Evolutionary conservation across 2,329 filamentous ascomycete species (phyloP).

Genomic region (Cladobotryum protrusum): DNA sequence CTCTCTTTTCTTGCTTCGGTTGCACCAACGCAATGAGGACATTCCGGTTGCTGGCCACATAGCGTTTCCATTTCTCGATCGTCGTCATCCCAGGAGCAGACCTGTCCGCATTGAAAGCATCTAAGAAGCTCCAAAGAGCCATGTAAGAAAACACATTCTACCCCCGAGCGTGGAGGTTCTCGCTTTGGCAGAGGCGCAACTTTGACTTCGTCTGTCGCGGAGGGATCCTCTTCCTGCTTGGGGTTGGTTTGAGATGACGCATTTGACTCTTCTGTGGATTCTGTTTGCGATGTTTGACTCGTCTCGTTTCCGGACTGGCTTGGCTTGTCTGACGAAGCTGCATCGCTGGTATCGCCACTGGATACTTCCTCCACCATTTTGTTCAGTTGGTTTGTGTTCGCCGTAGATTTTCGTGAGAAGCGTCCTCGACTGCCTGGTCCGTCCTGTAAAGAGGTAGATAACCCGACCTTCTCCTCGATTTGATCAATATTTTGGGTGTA

Average conservation of each 20-base stretch:
- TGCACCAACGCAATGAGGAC: conserved; percentile 57
- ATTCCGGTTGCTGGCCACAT: conserved; percentile 60
- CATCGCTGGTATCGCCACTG: conserved; percentile 13
- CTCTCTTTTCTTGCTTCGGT: conserved; percentile 56
- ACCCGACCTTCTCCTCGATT: conserved; percentile 63
- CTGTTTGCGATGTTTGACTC: conserved; percentile 4
- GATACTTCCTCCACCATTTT: conserved; percentile 33
- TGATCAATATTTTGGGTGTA: conserved; percentile 74
- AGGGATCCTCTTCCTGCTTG: conserved; percentile 15
- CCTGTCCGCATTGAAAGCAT: conserved; percentile 55
- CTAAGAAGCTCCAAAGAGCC: conserved; percentile 60
- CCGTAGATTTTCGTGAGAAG: conserved; percentile 47
- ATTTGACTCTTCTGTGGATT: neutral
- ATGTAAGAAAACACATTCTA: conserved; percentile 65
- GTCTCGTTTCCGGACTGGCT: conserved; percentile 10
- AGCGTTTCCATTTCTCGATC: conserved; percentile 51
- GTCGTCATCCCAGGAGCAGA: conserved; percentile 54
- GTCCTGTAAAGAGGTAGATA: conserved; percentile 54
- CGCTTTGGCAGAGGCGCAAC: conserved; percentile 14
- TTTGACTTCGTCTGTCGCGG: conserved; percentile 16
- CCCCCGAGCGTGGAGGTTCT: conserved; percentile 35
- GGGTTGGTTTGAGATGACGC: neutral
- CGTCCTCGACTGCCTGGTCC: conserved; percentile 57
- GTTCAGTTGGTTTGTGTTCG: conserved; percentile 26
- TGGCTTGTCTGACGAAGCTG: conserved; percentile 18